These are phyloP conservation scores for Aspergillus sp. DNA, from an alignment of 2,329 filamentous ascomycete species.

Conservation along the genomic window DNA sequence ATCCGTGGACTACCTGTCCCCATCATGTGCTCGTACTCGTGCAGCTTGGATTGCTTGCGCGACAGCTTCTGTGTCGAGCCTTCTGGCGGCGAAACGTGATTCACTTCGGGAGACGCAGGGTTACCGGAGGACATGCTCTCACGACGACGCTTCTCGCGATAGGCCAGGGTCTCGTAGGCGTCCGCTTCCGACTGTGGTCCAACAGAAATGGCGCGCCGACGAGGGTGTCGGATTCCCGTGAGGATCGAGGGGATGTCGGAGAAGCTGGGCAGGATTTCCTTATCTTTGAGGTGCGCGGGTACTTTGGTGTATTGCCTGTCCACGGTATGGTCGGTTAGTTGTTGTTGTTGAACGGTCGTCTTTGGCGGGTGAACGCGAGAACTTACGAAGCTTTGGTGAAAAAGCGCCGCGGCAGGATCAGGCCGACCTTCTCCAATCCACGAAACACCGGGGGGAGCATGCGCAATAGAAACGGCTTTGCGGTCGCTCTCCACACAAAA, in stretches of 20 bases:
- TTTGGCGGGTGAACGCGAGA: constrained; percentile 3
- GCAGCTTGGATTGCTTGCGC: constrained; percentile 50
- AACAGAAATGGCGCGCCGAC: constrained; percentile 77
- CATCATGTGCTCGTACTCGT: constrained; percentile 71
- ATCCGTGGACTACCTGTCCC: constrained; percentile 57
- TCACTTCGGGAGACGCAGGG: background rate
- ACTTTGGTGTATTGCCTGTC: constrained; percentile 69
- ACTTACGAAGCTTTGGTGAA: constrained; percentile 78
- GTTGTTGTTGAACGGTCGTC: background rate
- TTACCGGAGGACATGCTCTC: constrained; percentile 54
- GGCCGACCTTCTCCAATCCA: constrained; percentile 72
- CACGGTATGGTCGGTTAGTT: background rate
- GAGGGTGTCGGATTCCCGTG: constrained; percentile 75
- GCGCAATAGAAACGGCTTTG: constrained; percentile 79
- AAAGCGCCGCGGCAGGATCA: constrained; percentile 81
- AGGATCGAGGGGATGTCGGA: constrained; percentile 81
- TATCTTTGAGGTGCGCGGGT: constrained; percentile 67
- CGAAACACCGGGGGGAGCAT: constrained; percentile 83
- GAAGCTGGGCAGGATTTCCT: constrained; percentile 88
- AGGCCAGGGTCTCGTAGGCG: constrained; percentile 91
- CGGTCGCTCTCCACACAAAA: constrained; percentile 84
- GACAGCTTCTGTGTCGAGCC: constrained; percentile 38
- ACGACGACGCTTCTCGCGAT: constrained; percentile 69
- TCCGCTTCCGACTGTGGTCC: constrained; percentile 95
- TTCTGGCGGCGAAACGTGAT: constrained; percentile 11